phyloP scores from a whole-genome alignment of 2,329 filamentous ascomycete species.

The Coniochaeta sp. region DNA sequence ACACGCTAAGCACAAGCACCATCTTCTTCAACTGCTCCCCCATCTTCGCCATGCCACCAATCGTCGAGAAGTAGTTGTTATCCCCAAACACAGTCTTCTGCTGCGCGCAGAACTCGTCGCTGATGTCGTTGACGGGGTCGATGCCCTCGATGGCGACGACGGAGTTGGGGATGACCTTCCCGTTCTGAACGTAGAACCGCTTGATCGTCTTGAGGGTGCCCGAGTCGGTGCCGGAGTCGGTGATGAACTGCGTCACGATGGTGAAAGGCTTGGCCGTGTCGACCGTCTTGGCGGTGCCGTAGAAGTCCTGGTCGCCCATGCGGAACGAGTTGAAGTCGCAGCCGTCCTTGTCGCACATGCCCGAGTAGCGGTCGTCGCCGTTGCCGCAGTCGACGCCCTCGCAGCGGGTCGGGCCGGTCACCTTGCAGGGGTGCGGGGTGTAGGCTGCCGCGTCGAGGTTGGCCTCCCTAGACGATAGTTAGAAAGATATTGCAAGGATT shows the following conservation, averaged over 20 bases:
- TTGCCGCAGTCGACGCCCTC: slow-evolving; percentile 35
- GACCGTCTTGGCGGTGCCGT: slow-evolving; percentile 43
- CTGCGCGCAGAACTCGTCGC: slow-evolving; percentile 44
- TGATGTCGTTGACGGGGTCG: slow-evolving; percentile 31
- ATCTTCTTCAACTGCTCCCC: slow-evolving; percentile 25
- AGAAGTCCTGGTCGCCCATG: slow-evolving; percentile 49
- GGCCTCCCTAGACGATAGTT: slow-evolving; percentile 50
- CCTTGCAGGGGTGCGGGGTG: slow-evolving; percentile 51
- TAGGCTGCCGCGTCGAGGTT: slow-evolving; percentile 50
- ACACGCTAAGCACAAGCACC: slow-evolving; percentile 27
- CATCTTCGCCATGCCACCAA: slow-evolving; percentile 49
- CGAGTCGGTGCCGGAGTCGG: slow-evolving; percentile 27
- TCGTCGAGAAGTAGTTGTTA: slow-evolving; percentile 37
- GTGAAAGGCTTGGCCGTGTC: slow-evolving; percentile 47
- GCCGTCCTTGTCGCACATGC: slow-evolving; percentile 53
- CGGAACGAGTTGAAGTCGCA: slow-evolving; percentile 58
- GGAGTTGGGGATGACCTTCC: slow-evolving; percentile 41
- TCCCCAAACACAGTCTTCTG: slow-evolving; percentile 48
- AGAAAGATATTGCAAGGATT: too few species aligned
- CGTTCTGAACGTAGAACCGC: slow-evolving; percentile 51
- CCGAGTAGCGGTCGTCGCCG: slow-evolving; percentile 37
- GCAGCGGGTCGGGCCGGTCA: slow-evolving; percentile 36
- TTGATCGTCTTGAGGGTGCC: slow-evolving; percentile 46
- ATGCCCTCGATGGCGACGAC: slow-evolving; percentile 17
- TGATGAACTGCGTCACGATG: slow-evolving; percentile 50